phyloP scores from a whole-genome alignment of 352 stramenopile genomes.

The Globisporangium iwayamae region DNA sequence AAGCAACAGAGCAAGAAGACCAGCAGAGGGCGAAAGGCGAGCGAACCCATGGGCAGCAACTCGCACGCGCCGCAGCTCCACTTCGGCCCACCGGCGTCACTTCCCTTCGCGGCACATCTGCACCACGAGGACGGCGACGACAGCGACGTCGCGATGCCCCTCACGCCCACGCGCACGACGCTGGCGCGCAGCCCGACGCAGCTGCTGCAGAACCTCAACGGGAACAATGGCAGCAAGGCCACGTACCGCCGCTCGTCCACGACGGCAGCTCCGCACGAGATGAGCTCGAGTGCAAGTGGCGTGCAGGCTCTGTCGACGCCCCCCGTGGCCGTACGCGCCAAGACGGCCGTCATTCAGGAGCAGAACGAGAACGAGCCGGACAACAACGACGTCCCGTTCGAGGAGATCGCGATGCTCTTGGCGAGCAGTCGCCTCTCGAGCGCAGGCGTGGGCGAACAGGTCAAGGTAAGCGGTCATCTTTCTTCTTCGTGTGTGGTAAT shows the following conservation, averaged over 20 bases:
- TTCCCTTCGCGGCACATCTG: slow-evolving; percentile 13
- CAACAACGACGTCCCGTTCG: slow-evolving; percentile 20
- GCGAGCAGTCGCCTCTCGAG: slow-evolving; percentile 8
- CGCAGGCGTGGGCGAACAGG: slow-evolving; percentile 13
- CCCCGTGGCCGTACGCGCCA: slow-evolving; percentile 9
- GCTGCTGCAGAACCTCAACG: neutral
- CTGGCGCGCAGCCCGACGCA: slow-evolving; percentile 1
- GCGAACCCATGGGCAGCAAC: slow-evolving; percentile 2
- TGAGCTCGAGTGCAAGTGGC: neutral
- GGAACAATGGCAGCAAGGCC: neutral
- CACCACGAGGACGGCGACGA: slow-evolving; percentile 6
- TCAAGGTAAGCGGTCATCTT: slow-evolving; percentile 12
- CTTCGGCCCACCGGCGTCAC: slow-evolving; percentile 5
- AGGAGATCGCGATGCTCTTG: slow-evolving; percentile 19
- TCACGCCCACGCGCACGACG: slow-evolving; percentile 1
- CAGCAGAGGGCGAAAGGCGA: neutral
- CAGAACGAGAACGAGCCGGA: slow-evolving; percentile 18
- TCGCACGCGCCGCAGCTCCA: neutral
- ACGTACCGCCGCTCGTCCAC: slow-evolving; percentile 1
- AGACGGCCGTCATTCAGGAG: slow-evolving; percentile 10
- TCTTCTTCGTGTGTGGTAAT: neutral
- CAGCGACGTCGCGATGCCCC: neutral
- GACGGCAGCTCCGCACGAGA: neutral
- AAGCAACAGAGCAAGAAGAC: slow-evolving; percentile 2
- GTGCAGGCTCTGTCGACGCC: neutral